Conservation (phyloP, 495 filamentous ascomycete genomes). For the Parathielavia hyrcaniae region DNA sequence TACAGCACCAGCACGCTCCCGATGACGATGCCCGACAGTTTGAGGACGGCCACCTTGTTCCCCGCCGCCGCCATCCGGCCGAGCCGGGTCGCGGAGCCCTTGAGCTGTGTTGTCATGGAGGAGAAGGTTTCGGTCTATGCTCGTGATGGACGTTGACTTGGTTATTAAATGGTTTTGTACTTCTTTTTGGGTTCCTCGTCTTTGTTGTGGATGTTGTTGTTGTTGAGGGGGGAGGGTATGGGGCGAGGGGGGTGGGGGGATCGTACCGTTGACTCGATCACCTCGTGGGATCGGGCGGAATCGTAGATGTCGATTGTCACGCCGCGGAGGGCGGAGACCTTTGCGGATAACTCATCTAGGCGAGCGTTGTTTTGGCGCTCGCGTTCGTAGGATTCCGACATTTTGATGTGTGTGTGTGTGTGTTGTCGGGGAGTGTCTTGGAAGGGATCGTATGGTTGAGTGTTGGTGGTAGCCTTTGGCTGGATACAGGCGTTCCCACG, state of each 20-base stretch:
- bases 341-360: constrained; percentile 80
- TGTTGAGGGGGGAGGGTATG: neutral
- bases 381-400: constrained; percentile 95
- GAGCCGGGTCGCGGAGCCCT: constrained; percentile 78
- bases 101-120: constrained; percentile 58
- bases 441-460: neutral
- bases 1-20: constrained; percentile 68
- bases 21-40: constrained; percentile 77
- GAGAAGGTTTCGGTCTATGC: constrained; percentile 52
- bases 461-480: neutral
- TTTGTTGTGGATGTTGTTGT: neutral
- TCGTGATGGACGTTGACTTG: too few relatives aligned
- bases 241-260: neutral
- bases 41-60: constrained; percentile 84
- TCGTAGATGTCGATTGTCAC: constrained; percentile 99
- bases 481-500: neutral
- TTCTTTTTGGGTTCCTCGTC: neutral
- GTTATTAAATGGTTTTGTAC: too few relatives aligned
- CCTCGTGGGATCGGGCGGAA: constrained; percentile 75
- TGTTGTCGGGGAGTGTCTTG: neutral
- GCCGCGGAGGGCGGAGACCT: constrained; percentile 83
- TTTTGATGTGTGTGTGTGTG: constrained; percentile 32
- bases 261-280: constrained; percentile 79
- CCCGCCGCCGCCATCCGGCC: constrained; percentile 87
- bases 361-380: constrained; percentile 95